Base-by-base conservation (phyloP, 495 filamentous ascomycete genomes). In the Neurospora intermedia region DNA sequence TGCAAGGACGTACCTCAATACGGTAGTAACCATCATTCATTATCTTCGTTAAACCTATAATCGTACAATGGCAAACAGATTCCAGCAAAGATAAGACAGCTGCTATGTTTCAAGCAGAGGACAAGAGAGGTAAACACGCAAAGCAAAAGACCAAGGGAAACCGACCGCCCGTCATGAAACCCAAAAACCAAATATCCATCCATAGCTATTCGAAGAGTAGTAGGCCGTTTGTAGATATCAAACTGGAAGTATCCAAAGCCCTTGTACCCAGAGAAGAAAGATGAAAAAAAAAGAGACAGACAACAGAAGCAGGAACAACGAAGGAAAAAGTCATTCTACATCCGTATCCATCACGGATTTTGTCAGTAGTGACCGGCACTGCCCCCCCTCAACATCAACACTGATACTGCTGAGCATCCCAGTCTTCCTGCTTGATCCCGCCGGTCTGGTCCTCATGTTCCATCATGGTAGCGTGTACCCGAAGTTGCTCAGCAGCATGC, bases 401-500 rank as follows among this genome's bases (percentile, higher is more conserved):
- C 15, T 73, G 72, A 40, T 72, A 74, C n/a, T 42, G 69, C 27
- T 74, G 74, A 5, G 70, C 38, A 15, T 78, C 81, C 80, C 79
- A 81, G 0, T 80, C 79, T 74, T 85, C 83, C 39, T 74, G 78
- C 74, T 85, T 84, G 38, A 85, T 76, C 62, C 75, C 48, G 9
- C 74, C 71, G n/a, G 76, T 77, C 0, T 59, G 62, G 5, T 66
- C 72, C 5, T 83, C 79, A 2, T 75, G 71, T 10, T 81, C 80
- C 75, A 77, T 76, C 16, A 74, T 70, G 20, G 75, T 77, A 62
- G n/a, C 74, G 6, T 73, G 75, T 41, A 80, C 43, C 2, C 72
- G 76, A 1, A 77, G 39, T 8, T 79, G 75, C 42, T 75, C 73
- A 43, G 73, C 77, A 7, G 76, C 27, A 69, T 79, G 79, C 43